Percentiles rank a stretch among this genome's conserved stretches.
These are phyloP conservation scores for Afroboletus lepidellus DNA, from an alignment of 1,284 basidiomycete genomes.

Conservation along the genomic window DNA sequence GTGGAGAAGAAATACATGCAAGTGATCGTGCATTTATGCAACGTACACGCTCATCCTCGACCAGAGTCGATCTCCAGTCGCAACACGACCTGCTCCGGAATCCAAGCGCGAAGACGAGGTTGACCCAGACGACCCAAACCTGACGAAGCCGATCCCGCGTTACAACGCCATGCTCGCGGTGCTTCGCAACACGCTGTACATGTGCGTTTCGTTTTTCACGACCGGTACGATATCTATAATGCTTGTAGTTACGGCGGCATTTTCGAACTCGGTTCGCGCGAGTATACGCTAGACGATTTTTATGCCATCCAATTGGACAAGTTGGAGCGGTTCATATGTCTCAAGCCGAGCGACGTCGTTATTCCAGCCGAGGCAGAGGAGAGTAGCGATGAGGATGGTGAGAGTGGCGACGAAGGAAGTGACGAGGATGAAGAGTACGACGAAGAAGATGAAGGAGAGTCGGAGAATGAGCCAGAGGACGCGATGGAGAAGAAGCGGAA, in stretches of 20 bases:
- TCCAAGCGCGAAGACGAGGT: constrained; percentile 30
- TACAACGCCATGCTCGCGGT: constrained; percentile 94
- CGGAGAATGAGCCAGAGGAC: constrained; percentile 15
- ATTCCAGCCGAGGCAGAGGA: constrained; percentile 62
- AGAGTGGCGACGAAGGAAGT: constrained; percentile 49
- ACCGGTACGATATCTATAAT: not conserved
- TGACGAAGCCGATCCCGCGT: constrained; percentile 71
- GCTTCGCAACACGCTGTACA: constrained; percentile 81
- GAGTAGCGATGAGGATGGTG: constrained; percentile 58
- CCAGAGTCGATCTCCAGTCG: constrained; percentile 5
- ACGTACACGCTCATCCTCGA: not conserved
- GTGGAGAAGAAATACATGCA: constrained; percentile 28
- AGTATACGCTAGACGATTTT: constrained; percentile 88
- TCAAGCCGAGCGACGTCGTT: constrained; percentile 63
- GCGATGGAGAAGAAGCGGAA: constrained; percentile 17
- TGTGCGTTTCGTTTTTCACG: constrained; percentile 46
- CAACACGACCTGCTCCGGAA: not conserved
- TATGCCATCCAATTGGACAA: constrained; percentile 78
- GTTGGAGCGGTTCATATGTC: constrained; percentile 70
- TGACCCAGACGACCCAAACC: constrained; percentile 71
- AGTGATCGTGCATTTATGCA: not conserved
- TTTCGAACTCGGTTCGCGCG: constrained; percentile 74
- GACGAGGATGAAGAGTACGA: constrained; percentile 49
- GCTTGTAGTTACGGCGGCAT: constrained; percentile 80
- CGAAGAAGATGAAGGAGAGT: constrained; percentile 23